phyloP scores from a whole-genome alignment of 2,329 filamentous ascomycete species.

The Aspergillus sp. region DNA sequence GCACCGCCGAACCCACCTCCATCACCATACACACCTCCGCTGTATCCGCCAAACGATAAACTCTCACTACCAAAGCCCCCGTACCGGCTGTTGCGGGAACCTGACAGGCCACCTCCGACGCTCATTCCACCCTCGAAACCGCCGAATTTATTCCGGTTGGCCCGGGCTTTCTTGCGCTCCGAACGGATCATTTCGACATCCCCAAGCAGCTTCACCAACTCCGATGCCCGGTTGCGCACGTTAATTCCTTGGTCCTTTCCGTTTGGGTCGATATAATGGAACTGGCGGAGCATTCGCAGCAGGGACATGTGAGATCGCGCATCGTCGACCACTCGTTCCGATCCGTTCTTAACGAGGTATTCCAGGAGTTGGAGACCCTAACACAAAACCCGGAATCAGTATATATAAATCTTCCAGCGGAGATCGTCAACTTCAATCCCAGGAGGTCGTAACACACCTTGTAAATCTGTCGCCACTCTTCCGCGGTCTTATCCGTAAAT shows the following conservation, averaged over 20 bases:
- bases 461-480: slow-evolving; percentile 99
- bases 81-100: slow-evolving; percentile 54
- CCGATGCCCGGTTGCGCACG: slow-evolving; percentile 91
- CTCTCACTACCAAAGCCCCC: slow-evolving; percentile 85
- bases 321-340: slow-evolving; percentile 94
- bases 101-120: slow-evolving; percentile 49
- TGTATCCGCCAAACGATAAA: slow-evolving; percentile 57
- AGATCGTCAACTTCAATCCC: not conserved
- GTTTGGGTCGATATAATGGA: slow-evolving; percentile 92
- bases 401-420: too few species aligned
- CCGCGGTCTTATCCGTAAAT: slow-evolving; percentile 95
- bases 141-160: slow-evolving; percentile 88
- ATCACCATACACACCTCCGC: slow-evolving; percentile 80
- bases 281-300: slow-evolving; percentile 96
- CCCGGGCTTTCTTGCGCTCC: slow-evolving; percentile 76
- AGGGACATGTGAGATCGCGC: slow-evolving; percentile 90
- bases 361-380: slow-evolving; percentile 82
- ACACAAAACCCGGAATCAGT: too few species aligned
- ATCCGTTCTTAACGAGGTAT: slow-evolving; percentile 95
- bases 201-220: slow-evolving; percentile 83
- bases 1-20: slow-evolving; percentile 87
- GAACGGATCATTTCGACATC: slow-evolving; percentile 53
- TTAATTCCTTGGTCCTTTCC: slow-evolving; percentile 98
- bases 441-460: slow-evolving; percentile 52
- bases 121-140: slow-evolving; percentile 78